These are phyloP conservation scores for Coemansia sp. DNA, from an alignment of 192 early-diverging fungal genomes.

Conservation along the genomic window DNA sequence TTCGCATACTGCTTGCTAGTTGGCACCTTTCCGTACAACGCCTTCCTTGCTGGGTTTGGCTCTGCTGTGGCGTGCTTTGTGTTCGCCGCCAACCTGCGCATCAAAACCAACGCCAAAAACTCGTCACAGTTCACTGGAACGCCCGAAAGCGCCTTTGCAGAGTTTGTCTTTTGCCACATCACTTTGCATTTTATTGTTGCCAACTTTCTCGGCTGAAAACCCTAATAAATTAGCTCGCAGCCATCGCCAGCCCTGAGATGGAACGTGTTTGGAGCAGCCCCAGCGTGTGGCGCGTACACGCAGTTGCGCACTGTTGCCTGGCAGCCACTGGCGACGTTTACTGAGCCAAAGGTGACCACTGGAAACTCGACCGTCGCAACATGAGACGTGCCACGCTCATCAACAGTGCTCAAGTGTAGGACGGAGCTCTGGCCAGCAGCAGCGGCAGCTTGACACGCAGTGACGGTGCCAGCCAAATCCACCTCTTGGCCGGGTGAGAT, in stretches of 20 bases:
- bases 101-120: conserved; percentile 89
- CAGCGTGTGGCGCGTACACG: conserved; percentile 5
- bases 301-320: conserved; percentile 45
- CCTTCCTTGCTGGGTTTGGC: conserved; percentile 95
- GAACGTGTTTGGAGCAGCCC: conserved; percentile 14
- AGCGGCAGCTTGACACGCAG: background rate
- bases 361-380: conserved; percentile 29
- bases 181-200: conserved; percentile 90
- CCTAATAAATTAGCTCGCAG: conserved; percentile 20
- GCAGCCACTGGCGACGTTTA: conserved; percentile 17
- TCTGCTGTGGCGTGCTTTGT: conserved; percentile 92
- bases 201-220: conserved; percentile 85
- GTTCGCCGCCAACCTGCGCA: conserved; percentile 87
- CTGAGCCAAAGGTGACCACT: conserved; percentile 22
- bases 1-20: conserved; percentile 85
- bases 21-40: conserved; percentile 97
- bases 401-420: conserved; percentile 27
- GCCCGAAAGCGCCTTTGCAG: conserved; percentile 91
- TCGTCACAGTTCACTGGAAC: conserved; percentile 67
- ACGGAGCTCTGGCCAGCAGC: conserved; percentile 17
- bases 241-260: conserved; percentile 27
- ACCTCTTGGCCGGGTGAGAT: conserved; percentile 29
- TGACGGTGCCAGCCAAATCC: conserved; percentile 32
- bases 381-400: conserved; percentile 14
- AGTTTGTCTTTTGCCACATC: conserved; percentile 86